Base-by-base conservation (phyloP, 2,329 filamentous ascomycete species). In the Capronia coronata region DNA sequence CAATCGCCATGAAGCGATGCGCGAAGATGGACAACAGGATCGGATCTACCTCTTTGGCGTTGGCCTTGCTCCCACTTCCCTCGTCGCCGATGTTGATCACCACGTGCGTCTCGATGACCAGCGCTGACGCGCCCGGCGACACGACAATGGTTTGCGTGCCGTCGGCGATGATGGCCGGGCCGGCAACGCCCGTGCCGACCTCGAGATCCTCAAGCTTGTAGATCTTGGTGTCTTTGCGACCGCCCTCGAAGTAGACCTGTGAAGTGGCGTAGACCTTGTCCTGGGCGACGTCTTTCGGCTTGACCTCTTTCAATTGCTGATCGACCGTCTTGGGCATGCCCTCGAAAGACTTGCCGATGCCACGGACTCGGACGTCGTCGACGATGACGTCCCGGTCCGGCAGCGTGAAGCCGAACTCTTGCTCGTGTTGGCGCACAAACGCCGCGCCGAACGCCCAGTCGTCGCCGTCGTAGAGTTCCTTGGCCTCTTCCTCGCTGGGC, bases 381-480 rank as follows among this genome's bases (percentile, higher is more conserved):
- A 96, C 77, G 39, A 95, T 89, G 46, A 95, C 87, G 59, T 95
- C 87, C 48, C 89, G 77, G 51, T 94, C 86, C 19, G 82, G 81
- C 2, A 96, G 73, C 0, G 86, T 94, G 63, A 96, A 96, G 0
- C 89, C 89, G 63, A 96, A 96, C 63, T 96, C 90, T 63, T 93
- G 89, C 45, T 88, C 83, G 63, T 96, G 90, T 59, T 94, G 87
- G 60, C 82, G 81, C 25, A 94, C 74, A 62, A 97, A 96, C 0
- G 87, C 89, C 57, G 83, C 79, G 2, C 84, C 87, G 67, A 90
- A 96, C 1, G 83, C 85, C 86, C 86, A 94, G 7, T 83, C 78
- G 47, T 86, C 79, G 5, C 80, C 82, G 19, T 67, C 72, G 56
- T 78, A 85, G 11, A 76, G 71, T 32, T 76, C 74, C 51, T 79